These are phyloP conservation scores for Colletotrichum higginsianum DNA, from an alignment of 2,329 filamentous ascomycete genomes.

Conservation along the genomic window DNA sequence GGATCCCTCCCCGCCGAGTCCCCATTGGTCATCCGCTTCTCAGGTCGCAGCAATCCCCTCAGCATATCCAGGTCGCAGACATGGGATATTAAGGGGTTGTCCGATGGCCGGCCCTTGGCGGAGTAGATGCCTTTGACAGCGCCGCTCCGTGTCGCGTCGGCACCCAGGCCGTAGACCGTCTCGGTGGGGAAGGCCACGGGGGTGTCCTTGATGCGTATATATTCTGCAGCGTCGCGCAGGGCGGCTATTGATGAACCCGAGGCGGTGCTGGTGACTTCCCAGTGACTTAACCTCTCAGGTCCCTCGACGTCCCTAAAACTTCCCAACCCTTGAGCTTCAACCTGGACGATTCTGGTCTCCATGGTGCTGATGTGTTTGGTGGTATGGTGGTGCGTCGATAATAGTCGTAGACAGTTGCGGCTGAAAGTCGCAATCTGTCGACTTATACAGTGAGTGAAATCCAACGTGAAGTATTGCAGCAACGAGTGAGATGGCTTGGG, in stretches of 20 bases:
- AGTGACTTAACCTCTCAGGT: constrained; percentile 56
- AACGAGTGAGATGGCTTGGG: not conserved
- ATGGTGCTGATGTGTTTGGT: constrained; percentile 46
- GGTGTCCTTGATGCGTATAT: constrained; percentile 75
- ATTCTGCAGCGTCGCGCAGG: constrained; percentile 76
- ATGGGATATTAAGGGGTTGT: constrained; percentile 97
- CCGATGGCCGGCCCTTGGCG: constrained; percentile 90
- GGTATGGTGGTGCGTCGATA: constrained; percentile 1
- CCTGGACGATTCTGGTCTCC: constrained; percentile 58
- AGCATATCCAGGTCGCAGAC: constrained; percentile 86
- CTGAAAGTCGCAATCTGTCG: constrained; percentile 18
- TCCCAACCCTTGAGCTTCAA: constrained; percentile 53
- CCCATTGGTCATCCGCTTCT: constrained; percentile 32
- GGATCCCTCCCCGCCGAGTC: constrained; percentile 50
- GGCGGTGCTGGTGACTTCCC: constrained; percentile 55
- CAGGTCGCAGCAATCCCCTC: constrained; percentile 68
- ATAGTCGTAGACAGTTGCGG: not conserved
- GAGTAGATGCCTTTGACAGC: constrained; percentile 93
- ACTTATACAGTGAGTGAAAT: constrained; percentile 39
- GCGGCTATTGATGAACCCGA: constrained; percentile 52
- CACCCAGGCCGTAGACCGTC: constrained; percentile 97
- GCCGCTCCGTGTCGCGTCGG: constrained; percentile 88
- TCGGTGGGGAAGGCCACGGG: constrained; percentile 98
- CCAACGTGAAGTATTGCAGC: constrained; percentile 21
- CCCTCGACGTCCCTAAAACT: constrained; percentile 50